Conservation (phyloP, 805 yeast genomes). For the Saturnispora galanensis region DNA sequence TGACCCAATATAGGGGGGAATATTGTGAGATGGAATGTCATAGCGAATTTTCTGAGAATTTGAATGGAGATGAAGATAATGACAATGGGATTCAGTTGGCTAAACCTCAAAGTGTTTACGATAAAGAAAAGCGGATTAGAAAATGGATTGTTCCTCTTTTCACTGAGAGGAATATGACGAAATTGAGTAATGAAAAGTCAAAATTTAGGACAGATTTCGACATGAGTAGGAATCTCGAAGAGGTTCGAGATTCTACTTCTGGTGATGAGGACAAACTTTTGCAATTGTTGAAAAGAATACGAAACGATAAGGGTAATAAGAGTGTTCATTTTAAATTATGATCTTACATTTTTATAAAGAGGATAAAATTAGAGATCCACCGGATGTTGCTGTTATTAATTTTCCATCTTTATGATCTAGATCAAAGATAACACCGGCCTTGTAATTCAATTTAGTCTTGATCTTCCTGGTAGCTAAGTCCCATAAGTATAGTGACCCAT, state of each 20-base stretch:
- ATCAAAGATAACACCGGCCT: conserved; percentile 51
- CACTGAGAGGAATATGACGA: conserved; percentile 22
- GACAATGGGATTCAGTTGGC: conserved; percentile 16
- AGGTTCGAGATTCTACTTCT: conserved; percentile 7
- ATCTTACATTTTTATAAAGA: conserved; percentile 13
- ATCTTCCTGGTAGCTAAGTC: conserved; percentile 41
- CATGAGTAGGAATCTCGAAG: conserved; percentile 5
- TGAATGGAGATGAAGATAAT: conserved; percentile 2
- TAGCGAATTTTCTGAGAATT: conserved; percentile 12
- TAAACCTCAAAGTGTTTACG: conserved; percentile 12
- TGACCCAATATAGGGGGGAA: conserved; percentile 26
- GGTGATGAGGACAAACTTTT: conserved; percentile 3
- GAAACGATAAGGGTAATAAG: conserved; percentile 14
- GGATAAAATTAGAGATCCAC: conserved; percentile 45
- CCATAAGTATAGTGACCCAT: conserved; percentile 51
- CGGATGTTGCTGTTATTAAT: conserved; percentile 42
- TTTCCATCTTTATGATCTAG: conserved; percentile 36
- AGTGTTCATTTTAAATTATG: conserved; percentile 10
- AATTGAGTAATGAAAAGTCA: conserved; percentile 13
- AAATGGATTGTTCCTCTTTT: conserved; percentile 32
- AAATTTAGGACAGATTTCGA: conserved; percentile 9
- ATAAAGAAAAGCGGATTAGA: conserved; percentile 5
- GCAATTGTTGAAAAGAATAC: conserved; percentile 12
- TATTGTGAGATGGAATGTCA: conserved; percentile 11
- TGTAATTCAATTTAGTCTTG: conserved; percentile 45